Percentiles rank a stretch among this genome's conserved stretches.
These are phyloP conservation scores for Marchantia polymorpha DNA, from an alignment of 225 moss, liverwort and hornwort genomes.

Conservation along the genomic window DNA sequence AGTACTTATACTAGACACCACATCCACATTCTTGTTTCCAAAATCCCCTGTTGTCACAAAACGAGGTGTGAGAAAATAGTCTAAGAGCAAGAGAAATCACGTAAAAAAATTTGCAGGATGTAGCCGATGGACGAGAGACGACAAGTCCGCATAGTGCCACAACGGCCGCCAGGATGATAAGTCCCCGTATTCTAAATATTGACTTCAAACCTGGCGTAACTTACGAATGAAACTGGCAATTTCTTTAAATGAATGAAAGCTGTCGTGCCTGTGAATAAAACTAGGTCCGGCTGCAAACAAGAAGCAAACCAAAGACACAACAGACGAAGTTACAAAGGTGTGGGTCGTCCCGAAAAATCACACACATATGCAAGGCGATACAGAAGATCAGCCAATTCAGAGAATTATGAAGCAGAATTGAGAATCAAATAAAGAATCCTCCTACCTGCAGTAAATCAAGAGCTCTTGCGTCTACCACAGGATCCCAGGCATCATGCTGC, in stretches of 20 bases:
- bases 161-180: background rate
- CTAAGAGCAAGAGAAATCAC: too few relatives aligned
- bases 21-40: conserved; percentile 75
- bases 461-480: conserved; percentile 58
- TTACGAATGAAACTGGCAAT: background rate
- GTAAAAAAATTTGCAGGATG: too few relatives aligned
- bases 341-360: background rate
- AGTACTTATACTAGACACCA: conserved; percentile 65
- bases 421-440: background rate
- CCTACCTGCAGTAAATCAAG: conserved; percentile 70
- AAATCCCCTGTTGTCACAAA: conserved; percentile 62
- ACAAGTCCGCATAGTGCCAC: too few relatives aligned
- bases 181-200: background rate
- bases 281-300: conserved; percentile 75
- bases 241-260: conserved; percentile 10
- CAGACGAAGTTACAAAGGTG: background rate
- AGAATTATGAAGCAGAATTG: background rate
- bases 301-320: conserved; percentile 3
- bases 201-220: conserved; percentile 4
- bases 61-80: background rate
- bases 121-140: too few relatives aligned
- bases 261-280: conserved; percentile 75
- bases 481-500: conserved; percentile 93
- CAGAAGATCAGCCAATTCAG: background rate
- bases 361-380: too few relatives aligned